A percentile compares a stretch with the other conserved stretches of the same genome.
Conservation (phyloP, 208 protist species). For the Acanthamoeba healyi region DNA sequence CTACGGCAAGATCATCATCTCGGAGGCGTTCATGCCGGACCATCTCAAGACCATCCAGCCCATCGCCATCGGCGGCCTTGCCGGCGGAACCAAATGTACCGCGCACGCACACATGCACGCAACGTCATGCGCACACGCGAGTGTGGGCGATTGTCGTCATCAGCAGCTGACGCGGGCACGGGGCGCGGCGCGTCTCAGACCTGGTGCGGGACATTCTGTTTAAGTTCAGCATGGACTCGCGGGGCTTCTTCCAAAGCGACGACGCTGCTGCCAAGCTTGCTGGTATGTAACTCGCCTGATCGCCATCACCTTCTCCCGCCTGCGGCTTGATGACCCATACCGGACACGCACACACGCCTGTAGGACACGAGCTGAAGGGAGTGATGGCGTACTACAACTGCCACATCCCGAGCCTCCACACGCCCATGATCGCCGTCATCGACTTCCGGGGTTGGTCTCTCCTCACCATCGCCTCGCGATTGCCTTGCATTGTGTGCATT, state of each 20-base stretch:
- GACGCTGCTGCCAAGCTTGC: slow-evolving; percentile 23
- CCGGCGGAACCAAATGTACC: slow-evolving; percentile 54
- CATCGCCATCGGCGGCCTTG: slow-evolving; percentile 24
- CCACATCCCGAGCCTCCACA: slow-evolving; percentile 36
- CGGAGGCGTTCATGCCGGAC: slow-evolving; percentile 40
- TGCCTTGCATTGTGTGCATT: background rate
- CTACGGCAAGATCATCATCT: slow-evolving; percentile 50
- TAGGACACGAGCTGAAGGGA: slow-evolving; percentile 54
- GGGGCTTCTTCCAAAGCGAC: background rate
- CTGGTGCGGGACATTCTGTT: slow-evolving; percentile 44
- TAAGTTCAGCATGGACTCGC: slow-evolving; percentile 36
- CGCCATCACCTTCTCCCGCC: background rate
- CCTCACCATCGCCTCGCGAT: background rate
- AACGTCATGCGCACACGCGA: background rate
- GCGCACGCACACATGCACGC: background rate
- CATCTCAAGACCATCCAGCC: slow-evolving; percentile 58
- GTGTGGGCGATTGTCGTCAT: background rate
- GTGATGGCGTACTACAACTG: slow-evolving; percentile 62
- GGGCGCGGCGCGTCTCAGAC: background rate
- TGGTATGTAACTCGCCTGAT: background rate
- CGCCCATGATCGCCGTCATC: slow-evolving; percentile 50
- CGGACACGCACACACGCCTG: background rate
- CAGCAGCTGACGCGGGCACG: background rate
- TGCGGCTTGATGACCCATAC: background rate
- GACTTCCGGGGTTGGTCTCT: background rate